Evolutionary conservation across 169 alveolate genomes (phyloP), one percentile per base, ranked within the genome.

Genomic region (Plasmodium coatneyi): DNA sequence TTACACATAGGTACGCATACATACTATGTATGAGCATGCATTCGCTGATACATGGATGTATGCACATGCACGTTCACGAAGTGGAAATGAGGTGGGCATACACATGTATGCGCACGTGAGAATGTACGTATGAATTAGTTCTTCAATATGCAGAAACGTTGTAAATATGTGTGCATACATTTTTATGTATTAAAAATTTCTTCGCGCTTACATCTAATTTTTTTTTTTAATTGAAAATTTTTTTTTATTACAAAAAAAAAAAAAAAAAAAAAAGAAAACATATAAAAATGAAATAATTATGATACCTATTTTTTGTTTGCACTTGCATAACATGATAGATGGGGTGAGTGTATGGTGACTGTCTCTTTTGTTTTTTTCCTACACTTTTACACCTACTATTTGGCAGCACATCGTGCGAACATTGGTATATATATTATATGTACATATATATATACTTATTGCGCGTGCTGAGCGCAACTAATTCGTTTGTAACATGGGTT

Each of bases 211-310:
- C 80, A 41, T 70, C 56, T 86, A 74, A 49, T 66, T 74, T 86
- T 84, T 80, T 71, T 84, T 84, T 66, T 84, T 86, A 86, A 86
- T 76, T 86, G 93, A 76, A 84, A 76, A 74, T 84, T 84, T 30
- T 36, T 66, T 66, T 74, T 71, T 83, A 84, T 49, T 74, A 84
- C 83, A 16, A 84, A 84, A 84, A 86, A 86, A 86, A 86, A 86
- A 86, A 86, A 78, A 78, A 86, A 74, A 72, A 84, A 84, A 84
- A 86, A 86, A 25, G 34, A 39, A 36, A 49, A 78, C 52, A 78
- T 76, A n/a, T 80, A 49, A 80, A 80, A 41, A 80, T 80, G 66
- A 80, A 41, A 80, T 80, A 80, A 30, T 80, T 80, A 80, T 80
- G 84, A 80, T 80, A 80, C 84, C 46, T 80, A 80, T 56, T 70